Evolutionary conservation across 805 yeast species (phyloP).

Genomic region (Saturnispora quitensis): DNA sequence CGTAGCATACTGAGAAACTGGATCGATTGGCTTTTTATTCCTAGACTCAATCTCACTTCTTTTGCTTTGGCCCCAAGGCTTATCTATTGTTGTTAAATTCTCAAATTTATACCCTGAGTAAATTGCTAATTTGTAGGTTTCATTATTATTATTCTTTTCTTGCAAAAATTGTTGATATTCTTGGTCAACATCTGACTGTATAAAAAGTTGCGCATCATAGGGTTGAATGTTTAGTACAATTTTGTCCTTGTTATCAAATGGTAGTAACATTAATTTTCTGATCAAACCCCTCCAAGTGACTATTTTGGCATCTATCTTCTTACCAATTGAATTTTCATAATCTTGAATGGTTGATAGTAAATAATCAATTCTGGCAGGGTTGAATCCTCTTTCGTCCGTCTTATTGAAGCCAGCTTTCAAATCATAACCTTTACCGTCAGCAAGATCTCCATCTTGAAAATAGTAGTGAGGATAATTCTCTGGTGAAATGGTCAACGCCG

Average conservation of each 20-base stretch:
- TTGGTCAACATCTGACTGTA: constrained; percentile 34
- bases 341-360: constrained; percentile 45
- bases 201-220: constrained; percentile 69
- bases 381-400: constrained; percentile 46
- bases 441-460: constrained; percentile 64
- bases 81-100: constrained; percentile 58
- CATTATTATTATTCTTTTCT: constrained; percentile 25
- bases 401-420: constrained; percentile 54
- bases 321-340: constrained; percentile 41
- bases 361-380: constrained; percentile 48
- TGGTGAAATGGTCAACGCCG: constrained; percentile 40
- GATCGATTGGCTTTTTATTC: constrained; percentile 48
- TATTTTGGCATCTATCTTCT: constrained; percentile 52
- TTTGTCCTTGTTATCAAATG: constrained; percentile 48
- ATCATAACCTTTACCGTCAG: constrained; percentile 43
- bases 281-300: constrained; percentile 81
- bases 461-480: constrained; percentile 63
- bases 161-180: constrained; percentile 24
- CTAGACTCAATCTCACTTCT: constrained; percentile 64
- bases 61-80: constrained; percentile 64
- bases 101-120: constrained; percentile 85
- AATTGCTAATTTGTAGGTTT: constrained; percentile 32
- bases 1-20: constrained; percentile 67
- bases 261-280: constrained; percentile 61
- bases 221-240: constrained; percentile 54